These are phyloP conservation scores for Myxozyma lipomycoides DNA, from an alignment of 805 yeast species.

Conservation along the genomic window DNA sequence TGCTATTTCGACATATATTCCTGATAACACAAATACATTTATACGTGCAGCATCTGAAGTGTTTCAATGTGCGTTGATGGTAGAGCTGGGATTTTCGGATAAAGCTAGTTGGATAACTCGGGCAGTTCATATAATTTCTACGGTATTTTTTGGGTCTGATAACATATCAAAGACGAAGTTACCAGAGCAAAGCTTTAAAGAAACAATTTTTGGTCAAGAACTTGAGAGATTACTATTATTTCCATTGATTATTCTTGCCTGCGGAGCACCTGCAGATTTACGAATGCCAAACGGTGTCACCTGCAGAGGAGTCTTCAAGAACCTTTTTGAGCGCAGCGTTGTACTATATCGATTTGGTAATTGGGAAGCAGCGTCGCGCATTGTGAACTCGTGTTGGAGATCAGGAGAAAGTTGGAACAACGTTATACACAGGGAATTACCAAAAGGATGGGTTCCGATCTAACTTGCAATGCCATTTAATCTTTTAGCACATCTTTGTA, in stretches of 20 bases:
- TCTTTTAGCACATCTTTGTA: neutral
- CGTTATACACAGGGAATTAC: neutral
- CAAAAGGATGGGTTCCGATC: neutral
- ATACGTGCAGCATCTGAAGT: neutral
- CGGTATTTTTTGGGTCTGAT: neutral
- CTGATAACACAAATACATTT: neutral
- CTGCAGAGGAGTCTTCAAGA: neutral
- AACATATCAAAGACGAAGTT: neutral
- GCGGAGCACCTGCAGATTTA: neutral
- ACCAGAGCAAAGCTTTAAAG: neutral
- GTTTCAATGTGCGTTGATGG: neutral
- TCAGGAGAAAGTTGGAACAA: neutral
- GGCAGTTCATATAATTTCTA: neutral
- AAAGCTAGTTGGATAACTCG: neutral
- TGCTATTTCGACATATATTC: neutral
- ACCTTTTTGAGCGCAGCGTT: neutral
- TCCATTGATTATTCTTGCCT: neutral
- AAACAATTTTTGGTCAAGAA: neutral
- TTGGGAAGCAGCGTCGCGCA: neutral
- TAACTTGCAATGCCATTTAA: too few species aligned
- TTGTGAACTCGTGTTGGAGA: neutral
- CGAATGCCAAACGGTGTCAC: neutral
- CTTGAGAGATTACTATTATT: neutral
- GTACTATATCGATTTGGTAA: neutral
- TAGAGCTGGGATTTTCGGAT: neutral